Evolutionary conservation across 2,329 filamentous ascomycete species (phyloP).

Genomic region (Epichloe elymi): DNA sequence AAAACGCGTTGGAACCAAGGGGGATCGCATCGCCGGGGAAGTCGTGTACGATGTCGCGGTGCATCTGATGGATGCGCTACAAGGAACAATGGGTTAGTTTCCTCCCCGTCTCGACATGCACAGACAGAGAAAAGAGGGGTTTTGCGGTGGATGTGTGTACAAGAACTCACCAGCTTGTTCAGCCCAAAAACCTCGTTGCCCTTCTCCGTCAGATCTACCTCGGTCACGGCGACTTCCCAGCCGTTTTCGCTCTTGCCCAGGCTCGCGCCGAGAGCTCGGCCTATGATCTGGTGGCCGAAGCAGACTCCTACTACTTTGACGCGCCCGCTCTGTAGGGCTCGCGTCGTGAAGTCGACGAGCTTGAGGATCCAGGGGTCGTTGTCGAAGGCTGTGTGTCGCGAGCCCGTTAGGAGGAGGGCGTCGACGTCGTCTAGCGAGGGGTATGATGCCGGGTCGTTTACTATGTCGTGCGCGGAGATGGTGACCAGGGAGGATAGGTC

Average conservation of each 20-base stretch:
- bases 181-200: slow-evolving; percentile 27
- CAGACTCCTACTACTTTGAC: slow-evolving; percentile 49
- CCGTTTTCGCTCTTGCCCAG: slow-evolving; percentile 25
- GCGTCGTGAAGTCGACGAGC: slow-evolving; percentile 25
- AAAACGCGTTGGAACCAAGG: slow-evolving; percentile 26
- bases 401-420: slow-evolving; percentile 69
- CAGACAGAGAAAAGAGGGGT: too few relatives aligned
- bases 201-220: slow-evolving; percentile 24
- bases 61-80: slow-evolving; percentile 33
- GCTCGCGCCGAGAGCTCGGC: slow-evolving; percentile 25
- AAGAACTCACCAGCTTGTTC: slow-evolving; percentile 17
- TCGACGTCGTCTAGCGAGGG: slow-evolving; percentile 64
- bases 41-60: slow-evolving; percentile 29
- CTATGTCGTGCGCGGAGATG: slow-evolving; percentile 58
- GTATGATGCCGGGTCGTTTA: slow-evolving; percentile 51
- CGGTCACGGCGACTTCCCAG: slow-evolving; percentile 32
- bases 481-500: slow-evolving; percentile 34
- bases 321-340: slow-evolving; percentile 23
- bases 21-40: slow-evolving; percentile 26
- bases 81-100: slow-evolving; percentile 19
- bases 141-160: neutral
- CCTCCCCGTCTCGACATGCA: neutral
- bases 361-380: slow-evolving; percentile 31
- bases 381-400: slow-evolving; percentile 39
- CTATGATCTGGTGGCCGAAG: slow-evolving; percentile 36